Conservation (phyloP, 2,329 filamentous ascomycete genomes). For the Cladosporium sp. region DNA sequence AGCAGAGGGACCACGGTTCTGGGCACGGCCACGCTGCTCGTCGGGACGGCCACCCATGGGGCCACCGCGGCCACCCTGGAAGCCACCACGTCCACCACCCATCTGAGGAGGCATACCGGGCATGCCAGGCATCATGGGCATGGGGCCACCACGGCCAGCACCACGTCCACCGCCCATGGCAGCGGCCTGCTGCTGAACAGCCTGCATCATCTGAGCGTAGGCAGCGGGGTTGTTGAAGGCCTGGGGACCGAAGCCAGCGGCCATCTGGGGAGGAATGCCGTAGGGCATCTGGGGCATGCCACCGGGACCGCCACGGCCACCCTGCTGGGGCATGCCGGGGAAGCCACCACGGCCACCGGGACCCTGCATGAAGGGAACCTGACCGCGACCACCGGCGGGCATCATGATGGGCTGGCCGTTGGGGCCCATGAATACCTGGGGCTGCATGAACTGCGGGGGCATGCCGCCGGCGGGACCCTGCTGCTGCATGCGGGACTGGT, state of each 20-base stretch:
- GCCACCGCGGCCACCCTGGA: conserved; percentile 62
- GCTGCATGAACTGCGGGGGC: conserved; percentile 73
- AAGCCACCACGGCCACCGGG: conserved; percentile 82
- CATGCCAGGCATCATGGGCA: conserved; percentile 63
- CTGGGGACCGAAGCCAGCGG: conserved; percentile 71
- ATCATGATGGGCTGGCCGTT: conserved; percentile 67
- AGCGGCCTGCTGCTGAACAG: conserved; percentile 71
- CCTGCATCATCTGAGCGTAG: conserved; percentile 58
- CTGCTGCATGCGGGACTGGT: conserved; percentile 98
- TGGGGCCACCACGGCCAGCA: conserved; percentile 55
- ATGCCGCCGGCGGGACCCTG: conserved; percentile 80
- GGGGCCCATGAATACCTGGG: conserved; percentile 88
- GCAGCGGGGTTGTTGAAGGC: conserved; percentile 76
- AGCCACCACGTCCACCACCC: conserved; percentile 39
- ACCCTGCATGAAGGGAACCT: conserved; percentile 60
- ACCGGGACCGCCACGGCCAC: conserved; percentile 76
- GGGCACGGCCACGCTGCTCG: conserved; percentile 41
- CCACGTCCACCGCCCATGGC: conserved; percentile 47
- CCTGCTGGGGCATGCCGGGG: conserved; percentile 76
- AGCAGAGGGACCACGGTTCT: conserved; percentile 35
- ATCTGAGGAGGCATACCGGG: conserved; percentile 62
- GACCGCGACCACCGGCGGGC: conserved; percentile 54
- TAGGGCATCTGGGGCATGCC: conserved; percentile 85
- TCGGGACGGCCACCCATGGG: conserved; percentile 42
- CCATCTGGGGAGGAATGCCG: conserved; percentile 66